A percentile compares a stretch with the other conserved stretches of the same genome.
phyloP scores from a whole-genome alignment of 495 filamentous ascomycete species.

The Collariella sp. region DNA sequence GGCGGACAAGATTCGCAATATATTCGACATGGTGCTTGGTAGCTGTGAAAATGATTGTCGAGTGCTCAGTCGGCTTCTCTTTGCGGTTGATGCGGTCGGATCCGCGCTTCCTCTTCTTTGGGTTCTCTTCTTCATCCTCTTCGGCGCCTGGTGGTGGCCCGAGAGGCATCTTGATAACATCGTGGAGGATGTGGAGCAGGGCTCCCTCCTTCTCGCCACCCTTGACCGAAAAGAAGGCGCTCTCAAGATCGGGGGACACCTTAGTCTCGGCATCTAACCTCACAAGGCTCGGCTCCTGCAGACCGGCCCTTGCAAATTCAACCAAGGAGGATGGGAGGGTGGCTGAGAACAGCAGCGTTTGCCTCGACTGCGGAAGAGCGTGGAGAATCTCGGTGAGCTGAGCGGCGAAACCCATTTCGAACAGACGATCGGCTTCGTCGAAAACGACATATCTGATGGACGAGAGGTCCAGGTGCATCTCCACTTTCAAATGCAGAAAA shows the following conservation, averaged over 20 bases:
- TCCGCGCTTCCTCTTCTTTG: constrained; percentile 62
- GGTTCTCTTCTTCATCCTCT: constrained; percentile 38
- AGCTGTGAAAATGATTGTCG: constrained; percentile 87
- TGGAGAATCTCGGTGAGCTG: constrained; percentile 91
- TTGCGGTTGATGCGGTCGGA: constrained; percentile 37
- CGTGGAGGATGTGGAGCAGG: constrained; percentile 76
- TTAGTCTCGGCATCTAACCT: constrained; percentile 91
- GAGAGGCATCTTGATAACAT: constrained; percentile 87
- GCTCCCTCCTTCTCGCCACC: constrained; percentile 88
- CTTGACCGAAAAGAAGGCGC: constrained; percentile 88
- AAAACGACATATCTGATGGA: constrained; percentile 90
- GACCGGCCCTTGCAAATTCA: constrained; percentile 87
- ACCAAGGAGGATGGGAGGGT: constrained; percentile 88
- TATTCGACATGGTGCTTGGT: constrained; percentile 99
- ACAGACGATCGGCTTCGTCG: constrained; percentile 91
- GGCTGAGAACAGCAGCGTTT: constrained; percentile 90
- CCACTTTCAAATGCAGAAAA: constrained; percentile 90
- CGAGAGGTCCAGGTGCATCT: constrained; percentile 82
- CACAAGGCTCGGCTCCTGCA: constrained; percentile 81
- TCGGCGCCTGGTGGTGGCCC: constrained; percentile 51
- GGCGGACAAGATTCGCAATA: constrained; percentile 59
- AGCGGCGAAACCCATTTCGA: constrained; percentile 95
- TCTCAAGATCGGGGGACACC: constrained; percentile 86
- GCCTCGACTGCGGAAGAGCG: constrained; percentile 70
- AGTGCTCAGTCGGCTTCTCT: constrained; percentile 61